A percentile compares a stretch with the other conserved stretches of the same genome.
Evolutionary conservation across 2,329 filamentous ascomycete genomes (phyloP).

Genomic region (Aspergillus ruber): DNA sequence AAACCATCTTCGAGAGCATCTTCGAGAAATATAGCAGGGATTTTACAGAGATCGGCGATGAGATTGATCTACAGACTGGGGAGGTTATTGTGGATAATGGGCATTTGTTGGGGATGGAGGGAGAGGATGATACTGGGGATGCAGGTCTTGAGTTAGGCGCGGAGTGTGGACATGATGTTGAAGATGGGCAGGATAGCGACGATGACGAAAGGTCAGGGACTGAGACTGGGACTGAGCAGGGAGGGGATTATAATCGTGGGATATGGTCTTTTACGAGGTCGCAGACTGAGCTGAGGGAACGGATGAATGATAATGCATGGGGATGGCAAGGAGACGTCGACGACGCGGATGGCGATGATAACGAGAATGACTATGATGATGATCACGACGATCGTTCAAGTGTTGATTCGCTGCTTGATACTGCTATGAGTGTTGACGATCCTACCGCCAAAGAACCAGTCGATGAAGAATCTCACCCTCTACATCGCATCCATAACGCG

Average conservation of each 20-base stretch:
- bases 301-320: too few relatives aligned
- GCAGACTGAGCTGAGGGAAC: neutral
- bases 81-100: conserved; percentile 86
- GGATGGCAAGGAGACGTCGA: conserved; percentile 1
- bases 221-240: conserved; percentile 4
- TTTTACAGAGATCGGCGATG: conserved; percentile 77
- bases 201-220: neutral
- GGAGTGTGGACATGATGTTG: neutral
- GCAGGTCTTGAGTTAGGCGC: neutral
- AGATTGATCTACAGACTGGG: conserved; percentile 78
- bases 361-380: conserved; percentile 6
- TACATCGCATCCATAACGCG: conserved; percentile 6
- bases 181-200: neutral
- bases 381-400: conserved; percentile 16
- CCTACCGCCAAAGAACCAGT: conserved; percentile 13
- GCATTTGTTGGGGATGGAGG: conserved; percentile 61
- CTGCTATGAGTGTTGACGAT: conserved; percentile 10
- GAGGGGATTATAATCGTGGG: conserved; percentile 1
- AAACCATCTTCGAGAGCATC: conserved; percentile 79
- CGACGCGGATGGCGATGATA: neutral
- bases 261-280: conserved; percentile 4
- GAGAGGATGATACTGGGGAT: conserved; percentile 48
- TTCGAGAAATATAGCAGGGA: conserved; percentile 83
- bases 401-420: conserved; percentile 18
- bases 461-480: conserved; percentile 5